These are phyloP conservation scores for Candida schatavii DNA, from an alignment of 805 yeast genomes.

Conservation along the genomic window DNA sequence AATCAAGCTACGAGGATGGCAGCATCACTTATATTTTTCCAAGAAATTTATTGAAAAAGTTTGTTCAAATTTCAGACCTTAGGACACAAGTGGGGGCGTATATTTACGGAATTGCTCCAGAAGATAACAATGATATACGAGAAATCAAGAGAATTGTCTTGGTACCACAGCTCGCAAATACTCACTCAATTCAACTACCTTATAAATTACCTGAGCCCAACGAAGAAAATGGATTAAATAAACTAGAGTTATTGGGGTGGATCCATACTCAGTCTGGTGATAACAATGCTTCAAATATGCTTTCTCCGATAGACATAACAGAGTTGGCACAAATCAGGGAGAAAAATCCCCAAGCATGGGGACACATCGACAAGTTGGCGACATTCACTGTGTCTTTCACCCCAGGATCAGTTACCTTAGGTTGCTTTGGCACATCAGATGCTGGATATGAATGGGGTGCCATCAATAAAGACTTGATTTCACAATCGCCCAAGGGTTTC, in stretches of 20 bases:
- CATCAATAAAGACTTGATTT: constrained; percentile 52
- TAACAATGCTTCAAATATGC: constrained; percentile 29
- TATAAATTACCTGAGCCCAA: constrained; percentile 38
- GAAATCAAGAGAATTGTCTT: constrained; percentile 74
- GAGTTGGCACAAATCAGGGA: constrained; percentile 48
- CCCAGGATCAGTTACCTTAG: constrained; percentile 79
- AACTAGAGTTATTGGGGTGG: constrained; percentile 85
- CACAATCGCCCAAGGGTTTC: constrained; percentile 65
- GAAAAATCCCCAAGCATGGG: constrained; percentile 36
- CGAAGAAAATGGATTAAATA: constrained; percentile 33
- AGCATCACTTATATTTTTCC: constrained; percentile 76
- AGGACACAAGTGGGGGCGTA: constrained; percentile 80
- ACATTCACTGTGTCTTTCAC: constrained; percentile 69
- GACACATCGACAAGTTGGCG: constrained; percentile 37
- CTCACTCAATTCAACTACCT: constrained; percentile 63
- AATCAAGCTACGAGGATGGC: constrained; percentile 31
- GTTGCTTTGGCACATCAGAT: constrained; percentile 58
- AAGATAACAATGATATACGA: constrained; percentile 67
- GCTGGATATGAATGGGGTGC: constrained; percentile 81
- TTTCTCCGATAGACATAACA: constrained; percentile 71
- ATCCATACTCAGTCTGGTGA: constrained; percentile 71
- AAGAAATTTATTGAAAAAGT: constrained; percentile 69
- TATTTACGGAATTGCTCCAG: constrained; percentile 76
- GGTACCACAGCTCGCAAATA: constrained; percentile 85
- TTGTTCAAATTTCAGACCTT: constrained; percentile 77